Evolutionary conservation across 352 stramenopile species (phyloP), one percentile per base, ranked within the genome.

Genomic region (Globisporangium camurandrum): DNA sequence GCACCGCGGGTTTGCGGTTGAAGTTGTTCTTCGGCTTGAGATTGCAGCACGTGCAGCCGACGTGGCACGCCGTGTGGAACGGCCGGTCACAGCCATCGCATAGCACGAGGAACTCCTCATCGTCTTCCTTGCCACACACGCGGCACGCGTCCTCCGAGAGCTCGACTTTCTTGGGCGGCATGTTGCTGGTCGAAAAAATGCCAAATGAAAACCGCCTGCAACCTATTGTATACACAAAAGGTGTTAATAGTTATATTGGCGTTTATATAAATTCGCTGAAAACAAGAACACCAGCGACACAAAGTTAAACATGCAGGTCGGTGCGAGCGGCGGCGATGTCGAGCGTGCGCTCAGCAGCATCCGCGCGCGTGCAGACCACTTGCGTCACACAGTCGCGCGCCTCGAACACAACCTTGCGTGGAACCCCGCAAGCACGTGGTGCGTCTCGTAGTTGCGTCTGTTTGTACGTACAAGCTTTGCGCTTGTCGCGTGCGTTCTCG

Each of bases 351-450:
- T 92, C 44, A 82, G 74, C 59, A 88, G 78, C 61, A 88, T 92
- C 50, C 81, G 81, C 39, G 75, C 77, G 37, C 78, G 81, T 30
- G 81, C 81, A 16, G 81, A 92, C 54, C 81, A 92, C 49, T 56
- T 92, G 49, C 78, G 81, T 4, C 81, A 88, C 57, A 92, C 81
- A 12, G 70, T 92, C 30, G 67, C 62, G 20, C 75, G 75, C 11
- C 62, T 92, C 20, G 81, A 92, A 66, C 69, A 88, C 46, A 86
- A 87, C 36, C 54, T 92, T 45, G 75, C 78, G 16, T 92, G 81
- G 81, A 77, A 88, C 42, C 81, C 81, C 9, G 73, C 75, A 4
- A 92, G 74, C 43, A 88, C 80, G 17, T 92, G 81, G 81, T 89
- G 52, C 49, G 49, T 11, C n/a, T 30, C 19, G 27, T 19, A 1